These are phyloP conservation scores for Cyanodermella asteris DNA, from an alignment of 2,329 filamentous ascomycete genomes.

Conservation along the genomic window DNA sequence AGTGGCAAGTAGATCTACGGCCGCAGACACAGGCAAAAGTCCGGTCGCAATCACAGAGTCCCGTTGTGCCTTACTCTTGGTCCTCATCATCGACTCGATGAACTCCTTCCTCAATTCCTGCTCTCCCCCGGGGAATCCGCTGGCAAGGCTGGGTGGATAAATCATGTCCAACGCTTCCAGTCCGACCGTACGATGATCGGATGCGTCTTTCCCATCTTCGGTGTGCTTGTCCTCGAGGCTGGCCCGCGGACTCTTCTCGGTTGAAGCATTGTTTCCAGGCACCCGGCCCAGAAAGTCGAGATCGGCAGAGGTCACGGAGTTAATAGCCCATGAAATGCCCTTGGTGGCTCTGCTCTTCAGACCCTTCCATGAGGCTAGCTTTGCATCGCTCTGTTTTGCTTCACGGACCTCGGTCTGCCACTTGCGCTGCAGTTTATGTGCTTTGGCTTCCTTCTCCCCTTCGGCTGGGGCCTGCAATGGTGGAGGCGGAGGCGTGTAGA, in stretches of 20 bases:
- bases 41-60: conserved; percentile 22
- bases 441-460: conserved; percentile 20
- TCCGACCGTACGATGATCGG: conserved; percentile 15
- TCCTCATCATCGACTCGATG: conserved; percentile 19
- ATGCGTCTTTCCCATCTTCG: conserved; percentile 13
- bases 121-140: conserved; percentile 8
- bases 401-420: conserved; percentile 24
- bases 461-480: conserved; percentile 18
- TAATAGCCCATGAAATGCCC: conserved; percentile 19
- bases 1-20: conserved; percentile 10
- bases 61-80: conserved; percentile 19
- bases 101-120: conserved; percentile 19
- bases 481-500: conserved; percentile 23
- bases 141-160: conserved; percentile 15
- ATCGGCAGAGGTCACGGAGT: conserved; percentile 18
- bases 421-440: conserved; percentile 22
- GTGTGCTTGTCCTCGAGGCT: conserved; percentile 9
- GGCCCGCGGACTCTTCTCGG: conserved; percentile 7
- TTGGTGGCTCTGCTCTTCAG: conserved; percentile 20
- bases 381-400: conserved; percentile 20
- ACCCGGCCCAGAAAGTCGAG: conserved; percentile 23
- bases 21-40: conserved; percentile 16
- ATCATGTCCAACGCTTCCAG: conserved; percentile 21
- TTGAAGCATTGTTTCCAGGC: conserved; percentile 7
- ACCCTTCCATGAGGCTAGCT: conserved; percentile 20